Percentiles rank a stretch among this genome's conserved stretches.
phyloP scores from a whole-genome alignment of 768 basidiomycete species.

The Mrakia gelida region DNA sequence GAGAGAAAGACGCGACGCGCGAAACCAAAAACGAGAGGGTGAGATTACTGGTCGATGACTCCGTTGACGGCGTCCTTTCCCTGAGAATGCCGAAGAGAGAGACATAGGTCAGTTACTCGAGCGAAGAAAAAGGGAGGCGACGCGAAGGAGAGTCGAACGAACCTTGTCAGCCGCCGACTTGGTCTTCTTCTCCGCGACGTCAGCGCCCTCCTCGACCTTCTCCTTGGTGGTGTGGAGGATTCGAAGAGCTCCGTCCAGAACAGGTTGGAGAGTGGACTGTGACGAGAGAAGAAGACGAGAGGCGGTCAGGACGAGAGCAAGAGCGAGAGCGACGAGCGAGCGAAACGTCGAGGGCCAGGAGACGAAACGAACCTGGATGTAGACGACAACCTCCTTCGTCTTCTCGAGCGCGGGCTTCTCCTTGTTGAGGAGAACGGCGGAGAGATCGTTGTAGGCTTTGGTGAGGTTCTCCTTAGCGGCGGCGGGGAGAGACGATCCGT shows the following conservation, averaged over 20 bases:
- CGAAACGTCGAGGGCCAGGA: neutral
- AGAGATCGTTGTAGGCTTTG: conserved; percentile 25
- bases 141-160: neutral
- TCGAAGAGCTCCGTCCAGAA: conserved; percentile 19
- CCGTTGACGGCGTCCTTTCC: conserved; percentile 15
- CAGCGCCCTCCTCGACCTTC: conserved; percentile 14
- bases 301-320: neutral
- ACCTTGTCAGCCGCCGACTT: neutral
- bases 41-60: conserved; percentile 4
- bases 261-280: conserved; percentile 24
- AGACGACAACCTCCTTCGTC: conserved; percentile 2
- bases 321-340: neutral
- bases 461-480: conserved; percentile 14
- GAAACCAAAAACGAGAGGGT: neutral
- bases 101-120: neutral
- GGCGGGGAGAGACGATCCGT: conserved; percentile 15
- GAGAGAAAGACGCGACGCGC: neutral
- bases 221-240: conserved; percentile 27
- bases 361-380: conserved; percentile 17
- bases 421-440: conserved; percentile 12
- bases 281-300: neutral
- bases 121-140: neutral
- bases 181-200: neutral
- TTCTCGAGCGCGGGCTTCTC: conserved; percentile 21
- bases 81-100: neutral